Evolutionary conservation across 1,284 basidiomycete genomes (phyloP).

Genomic region (Cryptococcus sp.): DNA sequence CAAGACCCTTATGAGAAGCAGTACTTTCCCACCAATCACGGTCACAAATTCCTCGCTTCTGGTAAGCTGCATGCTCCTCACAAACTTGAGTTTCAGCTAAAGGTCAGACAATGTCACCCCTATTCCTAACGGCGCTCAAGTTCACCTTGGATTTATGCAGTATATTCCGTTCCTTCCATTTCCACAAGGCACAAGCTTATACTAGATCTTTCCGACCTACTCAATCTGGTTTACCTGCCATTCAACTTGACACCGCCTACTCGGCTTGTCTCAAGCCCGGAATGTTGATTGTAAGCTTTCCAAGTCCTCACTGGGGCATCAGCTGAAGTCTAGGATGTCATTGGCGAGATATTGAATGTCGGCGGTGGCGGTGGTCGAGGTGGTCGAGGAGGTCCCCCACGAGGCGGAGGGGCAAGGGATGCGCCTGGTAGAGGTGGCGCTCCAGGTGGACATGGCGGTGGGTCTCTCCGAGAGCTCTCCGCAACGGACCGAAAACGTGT

Average conservation of each 20-base stretch:
- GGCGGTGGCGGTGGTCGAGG: conserved; percentile 29
- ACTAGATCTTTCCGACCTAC: conserved; percentile 39
- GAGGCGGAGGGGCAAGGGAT: conserved; percentile 16
- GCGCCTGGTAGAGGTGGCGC: conserved; percentile 17
- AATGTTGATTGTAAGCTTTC: conserved; percentile 31
- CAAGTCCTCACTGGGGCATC: background rate
- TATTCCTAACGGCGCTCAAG: conserved; percentile 36
- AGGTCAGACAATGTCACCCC: too few relatives aligned
- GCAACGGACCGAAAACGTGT: conserved; percentile 31
- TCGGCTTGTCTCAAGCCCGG: conserved; percentile 44
- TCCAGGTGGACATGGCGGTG: too few relatives aligned
- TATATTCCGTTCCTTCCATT: conserved; percentile 14
- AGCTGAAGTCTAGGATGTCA: conserved; percentile 25
- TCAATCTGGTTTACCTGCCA: conserved; percentile 20
- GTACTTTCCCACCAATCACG: conserved; percentile 42
- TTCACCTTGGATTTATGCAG: conserved; percentile 46
- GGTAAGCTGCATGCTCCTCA: conserved; percentile 27
- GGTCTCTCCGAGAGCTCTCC: conserved; percentile 9
- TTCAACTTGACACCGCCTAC: conserved; percentile 46
- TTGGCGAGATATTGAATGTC: conserved; percentile 29
- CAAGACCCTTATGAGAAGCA: conserved; percentile 34
- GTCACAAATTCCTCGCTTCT: too few relatives aligned
- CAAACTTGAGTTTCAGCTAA: too few relatives aligned
- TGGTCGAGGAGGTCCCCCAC: conserved; percentile 21
- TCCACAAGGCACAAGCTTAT: background rate